phyloP scores from a whole-genome alignment of 805 yeast genomes.

The Starmerella potacharoeniae region DNA sequence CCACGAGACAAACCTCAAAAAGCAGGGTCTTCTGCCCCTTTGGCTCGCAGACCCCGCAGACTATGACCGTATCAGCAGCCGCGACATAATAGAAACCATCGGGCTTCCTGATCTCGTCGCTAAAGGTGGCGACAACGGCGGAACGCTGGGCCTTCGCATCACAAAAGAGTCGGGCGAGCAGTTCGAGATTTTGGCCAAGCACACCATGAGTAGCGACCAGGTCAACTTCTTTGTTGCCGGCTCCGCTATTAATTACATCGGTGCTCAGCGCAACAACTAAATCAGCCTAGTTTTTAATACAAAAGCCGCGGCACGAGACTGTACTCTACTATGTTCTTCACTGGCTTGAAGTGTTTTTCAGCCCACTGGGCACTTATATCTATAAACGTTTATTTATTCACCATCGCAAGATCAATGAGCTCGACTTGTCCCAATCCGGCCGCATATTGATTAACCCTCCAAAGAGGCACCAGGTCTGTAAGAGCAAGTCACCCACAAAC shows the following conservation, averaged over 20 bases:
- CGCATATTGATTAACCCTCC: too few relatives aligned
- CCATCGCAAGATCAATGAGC: too few relatives aligned
- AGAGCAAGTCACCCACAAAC: too few relatives aligned
- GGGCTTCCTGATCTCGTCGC: slow-evolving; percentile 65
- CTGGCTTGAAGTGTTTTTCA: too few relatives aligned
- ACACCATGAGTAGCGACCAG: slow-evolving; percentile 96
- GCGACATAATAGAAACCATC: slow-evolving; percentile 67
- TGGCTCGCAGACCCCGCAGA: slow-evolving; percentile 85
- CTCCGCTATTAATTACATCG: slow-evolving; percentile 88
- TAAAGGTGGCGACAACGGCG: slow-evolving; percentile 82
- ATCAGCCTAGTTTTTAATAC: background rate
- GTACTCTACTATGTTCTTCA: too few relatives aligned
- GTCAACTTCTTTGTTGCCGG: slow-evolving; percentile 94
- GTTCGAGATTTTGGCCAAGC: slow-evolving; percentile 66
- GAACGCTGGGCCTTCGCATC: slow-evolving; percentile 56
- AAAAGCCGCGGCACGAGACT: background rate
- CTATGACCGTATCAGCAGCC: slow-evolving; percentile 66
- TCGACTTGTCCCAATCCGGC: too few relatives aligned
- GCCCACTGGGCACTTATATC: too few relatives aligned
- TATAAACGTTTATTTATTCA: too few relatives aligned
- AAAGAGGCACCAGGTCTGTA: too few relatives aligned
- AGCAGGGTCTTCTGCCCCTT: slow-evolving; percentile 94
- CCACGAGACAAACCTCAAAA: slow-evolving; percentile 94
- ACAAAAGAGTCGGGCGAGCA: slow-evolving; percentile 60
- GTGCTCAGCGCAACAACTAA: slow-evolving; percentile 31